Conservation (phyloP, 148 eudicot genomes). For the Vaccinium vitisidaea region DNA sequence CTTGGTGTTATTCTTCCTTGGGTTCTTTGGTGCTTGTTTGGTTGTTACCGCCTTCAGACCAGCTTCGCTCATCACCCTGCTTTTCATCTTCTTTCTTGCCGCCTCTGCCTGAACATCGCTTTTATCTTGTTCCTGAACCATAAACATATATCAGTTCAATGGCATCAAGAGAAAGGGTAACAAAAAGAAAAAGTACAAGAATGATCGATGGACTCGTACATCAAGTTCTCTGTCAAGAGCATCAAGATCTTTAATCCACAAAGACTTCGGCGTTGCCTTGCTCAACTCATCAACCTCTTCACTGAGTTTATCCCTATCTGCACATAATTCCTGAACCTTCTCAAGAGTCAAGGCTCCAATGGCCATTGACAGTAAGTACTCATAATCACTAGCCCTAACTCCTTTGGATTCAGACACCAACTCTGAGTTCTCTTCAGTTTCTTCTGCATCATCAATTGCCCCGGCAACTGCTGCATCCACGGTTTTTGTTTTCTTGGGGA, state of each 20-base stretch:
- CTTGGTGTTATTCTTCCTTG: constrained; percentile 45
- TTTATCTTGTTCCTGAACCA: constrained; percentile 58
- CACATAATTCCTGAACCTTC: constrained; percentile 63
- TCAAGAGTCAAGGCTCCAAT: constrained; percentile 75
- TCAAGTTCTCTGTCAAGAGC: constrained; percentile 62
- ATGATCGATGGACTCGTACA: constrained; percentile 29
- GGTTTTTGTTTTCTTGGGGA: constrained; percentile 51
- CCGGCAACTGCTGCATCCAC: constrained; percentile 55
- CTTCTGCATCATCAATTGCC: constrained; percentile 47
- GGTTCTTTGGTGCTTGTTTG: constrained; percentile 34
- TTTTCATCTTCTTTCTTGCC: constrained; percentile 19
- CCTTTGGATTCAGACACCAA: constrained; percentile 19
- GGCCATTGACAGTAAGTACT: constrained; percentile 74
- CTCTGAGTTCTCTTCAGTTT: constrained; percentile 36
- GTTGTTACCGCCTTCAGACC: constrained; percentile 28
- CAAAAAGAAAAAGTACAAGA: not conserved
- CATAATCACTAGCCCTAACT: constrained; percentile 55
- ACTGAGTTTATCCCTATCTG: constrained; percentile 51
- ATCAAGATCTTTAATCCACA: constrained; percentile 83
- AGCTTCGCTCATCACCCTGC: constrained; percentile 24
- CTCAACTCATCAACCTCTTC: constrained; percentile 57
- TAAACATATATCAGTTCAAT: not conserved
- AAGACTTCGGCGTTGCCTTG: constrained; percentile 44
- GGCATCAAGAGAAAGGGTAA: not conserved
- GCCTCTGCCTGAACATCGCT: constrained; percentile 40